Percentiles rank a stretch among this genome's conserved stretches.
Conservation (phyloP, 2,329 filamentous ascomycete genomes). For the Neocatenulostroma microsporum region DNA sequence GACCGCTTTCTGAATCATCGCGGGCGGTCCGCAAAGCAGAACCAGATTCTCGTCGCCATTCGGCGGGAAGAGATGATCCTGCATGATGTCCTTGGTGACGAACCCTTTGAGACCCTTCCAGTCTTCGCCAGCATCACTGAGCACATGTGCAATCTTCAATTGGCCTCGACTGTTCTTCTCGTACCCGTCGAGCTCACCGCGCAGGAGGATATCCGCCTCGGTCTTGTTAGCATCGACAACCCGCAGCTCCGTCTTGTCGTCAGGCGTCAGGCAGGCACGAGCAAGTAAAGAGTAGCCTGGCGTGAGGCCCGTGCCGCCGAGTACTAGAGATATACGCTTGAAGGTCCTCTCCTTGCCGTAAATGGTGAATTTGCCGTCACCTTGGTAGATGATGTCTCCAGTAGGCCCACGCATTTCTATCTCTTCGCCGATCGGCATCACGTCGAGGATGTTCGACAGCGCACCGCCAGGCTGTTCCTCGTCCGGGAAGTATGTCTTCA, state of each 20-base stretch:
- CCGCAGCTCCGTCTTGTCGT: constrained; percentile 31
- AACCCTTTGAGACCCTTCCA: constrained; percentile 43
- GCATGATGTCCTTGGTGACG: constrained; percentile 37
- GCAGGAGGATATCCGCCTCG: constrained; percentile 42
- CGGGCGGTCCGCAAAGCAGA: neutral
- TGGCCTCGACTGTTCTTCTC: constrained; percentile 31
- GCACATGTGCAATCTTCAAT: constrained; percentile 41
- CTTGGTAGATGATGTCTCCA: constrained; percentile 45
- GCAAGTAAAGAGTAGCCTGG: constrained; percentile 46
- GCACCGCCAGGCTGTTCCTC: constrained; percentile 44
- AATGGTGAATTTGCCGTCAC: constrained; percentile 41
- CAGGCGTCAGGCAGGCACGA: constrained; percentile 29
- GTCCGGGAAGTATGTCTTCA: constrained; percentile 47
- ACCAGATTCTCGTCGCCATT: constrained; percentile 15
- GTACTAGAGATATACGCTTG: constrained; percentile 40
- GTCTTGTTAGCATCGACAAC: constrained; percentile 44
- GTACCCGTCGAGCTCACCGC: constrained; percentile 36
- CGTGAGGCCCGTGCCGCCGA: constrained; percentile 47
- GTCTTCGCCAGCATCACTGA: constrained; percentile 36
- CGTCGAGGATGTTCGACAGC: constrained; percentile 47
- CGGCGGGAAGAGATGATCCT: constrained; percentile 35
- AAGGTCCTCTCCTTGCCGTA: constrained; percentile 37
- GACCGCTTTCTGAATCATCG: neutral
- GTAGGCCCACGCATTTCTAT: constrained; percentile 47
- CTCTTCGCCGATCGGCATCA: constrained; percentile 41